Base-by-base conservation (phyloP, 495 filamentous ascomycete species). In the Penicillium lividum region DNA sequence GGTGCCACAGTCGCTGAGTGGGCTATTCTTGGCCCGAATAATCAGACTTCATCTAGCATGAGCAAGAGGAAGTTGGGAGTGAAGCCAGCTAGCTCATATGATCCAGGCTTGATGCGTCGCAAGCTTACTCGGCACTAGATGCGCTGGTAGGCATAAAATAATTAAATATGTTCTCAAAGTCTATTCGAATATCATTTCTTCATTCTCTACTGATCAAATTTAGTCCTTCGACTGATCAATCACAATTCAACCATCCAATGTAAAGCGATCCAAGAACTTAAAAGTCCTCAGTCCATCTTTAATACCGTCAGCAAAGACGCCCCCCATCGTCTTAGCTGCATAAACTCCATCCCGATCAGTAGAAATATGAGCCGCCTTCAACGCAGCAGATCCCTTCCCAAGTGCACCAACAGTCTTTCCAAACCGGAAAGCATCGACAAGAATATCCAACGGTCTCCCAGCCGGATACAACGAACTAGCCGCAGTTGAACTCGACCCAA, bases 1-100 rank as follows among this genome's bases (percentile, higher is more conserved):
- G 89, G 89, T 0, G 85, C 84, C 3, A 89, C 86, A 16, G 89
- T 92, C 7, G 88, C 86, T 13, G 89, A 91, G 68, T 90, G 87
- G 81, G 86, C 77, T 34, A 75, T 90, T 58, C 62, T 89, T 52
- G 71, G 73, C 0, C 54, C 47, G 47, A 29, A 15, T 40, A 34
- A 53, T 7, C 16, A 28, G 15, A 60, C 61, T 15, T 56, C 54
- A 10, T 43, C 7, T 48, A 13, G 25, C n/a, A 29, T 43, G 6
- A 30, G 16, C 27, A 62, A 66, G 53, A 53, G 59, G 33, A 60
- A 31, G 49, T 51, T 70, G 47, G 56, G 57, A n/a, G 44, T 57
- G 13, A 64, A 59, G 8, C 34, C 40, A 1, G 61, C 61, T 18
- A 31, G 27, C 9, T 13, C 56, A 4, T 28, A 57, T 6, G 60